Percentiles rank a stretch among this genome's conserved stretches.
These are phyloP conservation scores for Agrostemma githago DNA, from an alignment of 148 eudicot species.

Conservation along the genomic window DNA sequence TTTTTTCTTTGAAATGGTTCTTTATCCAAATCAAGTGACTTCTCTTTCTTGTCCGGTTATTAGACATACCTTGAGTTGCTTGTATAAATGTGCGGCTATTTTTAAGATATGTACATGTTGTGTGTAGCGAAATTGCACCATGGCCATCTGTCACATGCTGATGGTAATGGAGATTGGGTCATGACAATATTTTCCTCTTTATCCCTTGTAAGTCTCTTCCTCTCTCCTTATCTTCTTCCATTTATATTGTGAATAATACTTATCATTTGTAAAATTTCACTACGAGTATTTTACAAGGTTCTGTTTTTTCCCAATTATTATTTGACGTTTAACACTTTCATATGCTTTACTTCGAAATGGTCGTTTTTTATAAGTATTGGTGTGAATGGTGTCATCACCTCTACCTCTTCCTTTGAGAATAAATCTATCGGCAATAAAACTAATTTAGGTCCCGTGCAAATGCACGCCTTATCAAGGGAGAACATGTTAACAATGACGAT, in stretches of 20 bases:
- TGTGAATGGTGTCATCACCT: background rate
- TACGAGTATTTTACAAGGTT: background rate
- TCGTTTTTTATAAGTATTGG: background rate
- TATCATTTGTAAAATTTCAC: background rate
- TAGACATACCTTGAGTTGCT: background rate
- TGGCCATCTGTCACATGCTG: constrained; percentile 87
- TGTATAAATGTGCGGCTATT: background rate
- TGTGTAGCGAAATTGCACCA: constrained; percentile 77
- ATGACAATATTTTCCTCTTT: constrained; percentile 82
- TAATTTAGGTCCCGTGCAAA: no score
- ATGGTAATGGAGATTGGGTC: constrained; percentile 99
- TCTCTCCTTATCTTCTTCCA: background rate
- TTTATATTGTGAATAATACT: background rate
- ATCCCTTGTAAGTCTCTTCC: constrained; percentile 64
- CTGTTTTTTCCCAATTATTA: no score
- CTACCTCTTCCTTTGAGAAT: background rate
- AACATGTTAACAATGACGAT: no score
- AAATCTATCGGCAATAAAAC: background rate
- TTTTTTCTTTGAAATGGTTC: background rate
- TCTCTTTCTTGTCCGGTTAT: background rate
- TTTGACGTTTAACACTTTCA: background rate
- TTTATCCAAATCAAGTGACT: constrained; percentile 6
- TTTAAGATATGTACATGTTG: constrained; percentile 16
- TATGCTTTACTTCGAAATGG: background rate
- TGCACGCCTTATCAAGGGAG: no score